A percentile compares a stretch with the other conserved stretches of the same genome.
Conservation (phyloP, 257 asterid genomes). For the Solanum habrochaites region DNA sequence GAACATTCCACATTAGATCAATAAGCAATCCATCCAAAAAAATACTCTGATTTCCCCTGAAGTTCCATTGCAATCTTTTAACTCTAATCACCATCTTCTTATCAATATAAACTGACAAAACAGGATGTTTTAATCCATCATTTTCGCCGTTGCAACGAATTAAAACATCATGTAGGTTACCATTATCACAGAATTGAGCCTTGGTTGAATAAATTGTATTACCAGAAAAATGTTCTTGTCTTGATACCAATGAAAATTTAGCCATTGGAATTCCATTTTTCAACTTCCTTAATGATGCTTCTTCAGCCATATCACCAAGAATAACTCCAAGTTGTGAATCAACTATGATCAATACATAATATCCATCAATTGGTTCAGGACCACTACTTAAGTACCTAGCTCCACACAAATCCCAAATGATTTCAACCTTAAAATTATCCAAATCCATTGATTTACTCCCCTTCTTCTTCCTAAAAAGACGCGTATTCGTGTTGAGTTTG, state of each 20-base stretch:
- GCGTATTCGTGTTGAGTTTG: conserved; percentile 49
- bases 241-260: conserved; percentile 36
- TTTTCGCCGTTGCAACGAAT: conserved; percentile 53
- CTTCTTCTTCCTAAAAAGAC: conserved; percentile 52
- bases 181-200: conserved; percentile 52
- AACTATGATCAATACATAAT: conserved; percentile 29
- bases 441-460: conserved; percentile 45
- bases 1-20: conserved; percentile 96
- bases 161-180: conserved; percentile 46
- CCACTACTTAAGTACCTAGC: conserved; percentile 53
- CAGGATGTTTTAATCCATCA: conserved; percentile 56
- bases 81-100: conserved; percentile 62
- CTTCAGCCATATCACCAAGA: conserved; percentile 50
- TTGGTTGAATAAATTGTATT: conserved; percentile 47
- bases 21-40: conserved; percentile 73
- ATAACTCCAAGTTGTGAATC: conserved; percentile 46
- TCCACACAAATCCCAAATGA: conserved; percentile 59
- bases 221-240: conserved; percentile 77
- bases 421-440: conserved; percentile 21
- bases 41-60: conserved; percentile 87
- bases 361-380: conserved; percentile 69
- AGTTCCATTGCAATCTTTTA: conserved; percentile 89
- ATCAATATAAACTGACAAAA: conserved; percentile 56
- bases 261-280: conserved; percentile 21
- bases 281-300: conserved; percentile 16